These are phyloP conservation scores for Penicillium sp. DNA, from an alignment of 2,329 filamentous ascomycete genomes.

Conservation along the genomic window DNA sequence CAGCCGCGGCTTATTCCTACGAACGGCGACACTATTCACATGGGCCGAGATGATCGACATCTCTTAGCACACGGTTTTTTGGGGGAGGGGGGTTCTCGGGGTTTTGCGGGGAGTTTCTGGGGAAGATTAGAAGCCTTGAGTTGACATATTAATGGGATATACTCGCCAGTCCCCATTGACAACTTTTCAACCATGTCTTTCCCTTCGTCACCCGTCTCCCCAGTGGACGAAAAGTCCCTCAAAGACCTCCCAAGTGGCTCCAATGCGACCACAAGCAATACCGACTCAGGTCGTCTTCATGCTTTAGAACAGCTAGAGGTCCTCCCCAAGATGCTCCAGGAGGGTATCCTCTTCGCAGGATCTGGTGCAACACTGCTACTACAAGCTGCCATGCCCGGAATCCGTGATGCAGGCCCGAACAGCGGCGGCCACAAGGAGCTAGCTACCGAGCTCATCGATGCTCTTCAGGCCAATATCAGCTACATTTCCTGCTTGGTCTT, in stretches of 20 bases:
- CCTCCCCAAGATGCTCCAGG: conserved; percentile 36
- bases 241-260: background rate
- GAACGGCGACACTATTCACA: conserved; percentile 18
- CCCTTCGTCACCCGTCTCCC: conserved; percentile 18
- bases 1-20: conserved; percentile 19
- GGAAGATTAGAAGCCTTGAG: background rate
- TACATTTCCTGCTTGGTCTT: conserved; percentile 38
- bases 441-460: conserved; percentile 30
- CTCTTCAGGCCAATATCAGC: conserved; percentile 31
- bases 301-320: conserved; percentile 34
- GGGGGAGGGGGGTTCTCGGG: background rate
- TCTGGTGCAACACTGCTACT: conserved; percentile 35
- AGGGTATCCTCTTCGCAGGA: conserved; percentile 38
- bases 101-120: conserved; percentile 9
- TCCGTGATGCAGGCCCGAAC: conserved; percentile 14
- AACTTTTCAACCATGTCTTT: conserved; percentile 11
- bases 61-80: background rate
- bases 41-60: conserved; percentile 12
- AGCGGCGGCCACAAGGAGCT: conserved; percentile 17
- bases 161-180: background rate
- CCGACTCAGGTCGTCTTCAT: conserved; percentile 24
- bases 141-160: background rate
- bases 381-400: conserved; percentile 34
- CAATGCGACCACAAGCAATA: background rate
- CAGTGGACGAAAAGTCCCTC: conserved; percentile 17